Evolutionary conservation across 2,329 filamentous ascomycete species (phyloP).

Genomic region (Penicillium sp.): DNA sequence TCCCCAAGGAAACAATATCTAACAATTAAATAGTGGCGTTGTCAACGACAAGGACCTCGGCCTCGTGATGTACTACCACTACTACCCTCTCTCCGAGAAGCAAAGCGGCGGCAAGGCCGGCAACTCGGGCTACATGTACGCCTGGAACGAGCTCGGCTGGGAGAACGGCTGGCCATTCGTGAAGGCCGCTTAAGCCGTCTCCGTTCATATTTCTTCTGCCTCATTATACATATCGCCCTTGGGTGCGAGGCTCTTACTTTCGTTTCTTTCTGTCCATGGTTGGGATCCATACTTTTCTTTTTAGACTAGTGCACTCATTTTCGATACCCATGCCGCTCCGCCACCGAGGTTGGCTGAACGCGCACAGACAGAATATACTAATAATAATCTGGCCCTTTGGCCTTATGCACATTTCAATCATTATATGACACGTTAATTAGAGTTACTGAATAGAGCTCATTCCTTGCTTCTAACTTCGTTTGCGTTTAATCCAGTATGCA

Average conservation of each 20-base stretch:
- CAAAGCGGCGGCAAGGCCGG: slow-evolving; percentile 50
- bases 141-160: slow-evolving; percentile 49
- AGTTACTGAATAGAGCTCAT: background rate
- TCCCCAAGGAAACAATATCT: slow-evolving; percentile 1
- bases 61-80: slow-evolving; percentile 63
- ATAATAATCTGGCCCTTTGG: slow-evolving; percentile 4
- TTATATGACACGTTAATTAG: slow-evolving; percentile 1
- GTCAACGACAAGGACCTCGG: slow-evolving; percentile 41
- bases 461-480: background rate
- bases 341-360: background rate
- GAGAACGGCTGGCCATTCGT: slow-evolving; percentile 46
- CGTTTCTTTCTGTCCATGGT: slow-evolving; percentile 18
- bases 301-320: slow-evolving; percentile 14
- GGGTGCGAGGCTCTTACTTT: slow-evolving; percentile 4
- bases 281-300: slow-evolving; percentile 16
- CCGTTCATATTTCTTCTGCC: slow-evolving; percentile 4
- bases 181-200: slow-evolving; percentile 14
- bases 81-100: slow-evolving; percentile 48
- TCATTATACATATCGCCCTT: slow-evolving; percentile 10
- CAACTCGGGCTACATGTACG: slow-evolving; percentile 41
- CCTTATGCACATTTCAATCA: slow-evolving; percentile 9
- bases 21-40: slow-evolving; percentile 27
- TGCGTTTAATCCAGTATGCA: background rate
- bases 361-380: slow-evolving; percentile 8
- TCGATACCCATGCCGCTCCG: slow-evolving; percentile 19